Evolutionary conservation across 371 early-diverging fungal genomes (phyloP), one percentile per base, ranked within the genome.

Genomic region (Syncephalis plumigaleata): DNA sequence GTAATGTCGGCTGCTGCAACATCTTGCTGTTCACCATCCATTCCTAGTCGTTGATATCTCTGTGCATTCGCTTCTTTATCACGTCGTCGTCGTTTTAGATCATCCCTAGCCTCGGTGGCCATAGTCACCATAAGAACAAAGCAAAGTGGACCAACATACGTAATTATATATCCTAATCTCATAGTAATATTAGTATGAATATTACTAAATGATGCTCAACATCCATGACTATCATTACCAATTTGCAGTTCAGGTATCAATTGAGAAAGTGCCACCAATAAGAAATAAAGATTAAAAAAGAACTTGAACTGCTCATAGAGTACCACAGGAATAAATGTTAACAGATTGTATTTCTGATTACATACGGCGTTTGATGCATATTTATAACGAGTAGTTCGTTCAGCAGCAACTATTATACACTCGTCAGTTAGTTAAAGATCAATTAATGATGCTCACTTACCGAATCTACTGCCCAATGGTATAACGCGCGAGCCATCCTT

Each of bases 251-350:
- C 77, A 9, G 92, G 91, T 15, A 93, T 70, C 54, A 91, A 78
- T 64, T 98, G 98, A 16, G 91, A 87, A 45, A 98, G 57, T 8
- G 95, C 91, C 4, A 98, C 92, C 16, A 96, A 65, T 43, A 98
- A 65, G 57, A 99, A 98, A 58, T 93, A 98, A 45, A 97, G 56
- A 60, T 98, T 98, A 65, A 96, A 91, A 53, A 98, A 97, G 53
- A 87, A 82, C 55, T 86, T 84, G 70, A 98, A 95, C 71, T 99
- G 98, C 57, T 95, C 88, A 58, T 78, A 86, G 18, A 98, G 70
- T 2, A 98, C 91, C 24, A 86, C 45, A 1, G 93, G 91, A 36
- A 97, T 44, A 60, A 99, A 98, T 0, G 87, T 84, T 39, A 87
- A 53, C 11, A 87, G 43, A 50, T 75, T 87, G 73, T 98, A 99